Conservation (phyloP, 495 filamentous ascomycete species). For the Talaromyces nanjingensis region DNA sequence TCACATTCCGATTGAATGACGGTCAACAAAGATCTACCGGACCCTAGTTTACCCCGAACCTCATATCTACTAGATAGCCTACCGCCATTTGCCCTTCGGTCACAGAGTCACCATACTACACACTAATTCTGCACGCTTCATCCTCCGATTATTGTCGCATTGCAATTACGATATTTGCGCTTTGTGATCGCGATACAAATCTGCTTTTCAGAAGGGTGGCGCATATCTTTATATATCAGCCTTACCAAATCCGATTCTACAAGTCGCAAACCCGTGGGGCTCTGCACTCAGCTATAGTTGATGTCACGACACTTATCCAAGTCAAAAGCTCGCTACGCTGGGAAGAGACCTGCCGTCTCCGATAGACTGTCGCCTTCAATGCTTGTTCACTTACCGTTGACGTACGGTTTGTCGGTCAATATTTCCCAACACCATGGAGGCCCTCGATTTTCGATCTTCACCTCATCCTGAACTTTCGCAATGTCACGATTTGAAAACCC, state of each 20-base stretch:
- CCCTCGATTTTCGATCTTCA: background rate
- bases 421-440: background rate
- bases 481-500: background rate
- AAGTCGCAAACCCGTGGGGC: background rate
- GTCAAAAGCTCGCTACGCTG: background rate
- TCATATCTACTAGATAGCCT: background rate
- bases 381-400: constrained; percentile 2
- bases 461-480: background rate
- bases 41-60: background rate
- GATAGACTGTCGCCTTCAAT: constrained; percentile 4
- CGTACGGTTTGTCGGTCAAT: constrained; percentile 2
- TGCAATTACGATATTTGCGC: background rate
- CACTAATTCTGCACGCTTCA: background rate
- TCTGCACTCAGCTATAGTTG: background rate
- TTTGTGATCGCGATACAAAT: background rate
- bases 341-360: background rate
- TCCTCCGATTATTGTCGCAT: background rate
- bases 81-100: background rate
- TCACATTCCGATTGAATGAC: constrained; percentile 3
- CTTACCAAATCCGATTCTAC: background rate
- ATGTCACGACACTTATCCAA: background rate
- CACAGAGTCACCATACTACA: background rate
- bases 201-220: background rate
- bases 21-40: background rate
- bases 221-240: background rate